Percentiles rank a stretch among this genome's conserved stretches.
These are phyloP conservation scores for Dillenia suffruticosa DNA, from an alignment of 164 flowering plant species.

Conservation along the genomic window DNA sequence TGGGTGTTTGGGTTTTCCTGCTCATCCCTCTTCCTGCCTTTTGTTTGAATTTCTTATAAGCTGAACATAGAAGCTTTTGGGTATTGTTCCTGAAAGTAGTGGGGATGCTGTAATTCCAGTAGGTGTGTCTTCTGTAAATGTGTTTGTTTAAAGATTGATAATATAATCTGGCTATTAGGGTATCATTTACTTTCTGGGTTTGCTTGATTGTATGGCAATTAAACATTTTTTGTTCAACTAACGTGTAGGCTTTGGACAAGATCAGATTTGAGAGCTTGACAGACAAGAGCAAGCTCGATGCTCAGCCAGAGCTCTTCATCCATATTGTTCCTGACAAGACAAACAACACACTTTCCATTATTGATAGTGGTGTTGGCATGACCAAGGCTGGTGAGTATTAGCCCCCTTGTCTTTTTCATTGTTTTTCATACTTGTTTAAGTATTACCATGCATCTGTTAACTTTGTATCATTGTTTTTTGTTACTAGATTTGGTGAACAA, in stretches of 20 bases:
- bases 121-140: no score
- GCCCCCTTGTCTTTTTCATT: background rate
- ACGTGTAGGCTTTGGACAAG: conserved; percentile 38
- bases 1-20: no score
- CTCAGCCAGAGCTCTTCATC: conserved; percentile 59
- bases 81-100: no score
- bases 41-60: no score
- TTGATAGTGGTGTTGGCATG: conserved; percentile 71
- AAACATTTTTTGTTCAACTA: background rate
- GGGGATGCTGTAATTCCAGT: no score
- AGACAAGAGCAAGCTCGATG: conserved; percentile 63
- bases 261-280: conserved; percentile 55
- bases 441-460: background rate
- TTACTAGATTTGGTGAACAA: conserved; percentile 55
- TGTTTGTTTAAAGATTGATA: no score
- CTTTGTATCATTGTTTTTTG: background rate
- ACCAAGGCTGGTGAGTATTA: conserved; percentile 49
- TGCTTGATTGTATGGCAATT: background rate
- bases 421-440: background rate
- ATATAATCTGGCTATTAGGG: no score
- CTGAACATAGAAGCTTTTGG: no score
- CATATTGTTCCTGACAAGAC: conserved; percentile 61
- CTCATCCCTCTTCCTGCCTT: no score
- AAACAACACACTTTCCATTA: conserved; percentile 45
- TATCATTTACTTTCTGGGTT: background rate